Conservation (phyloP, 2,329 filamentous ascomycete genomes). For the Fusarium circinatum region DNA sequence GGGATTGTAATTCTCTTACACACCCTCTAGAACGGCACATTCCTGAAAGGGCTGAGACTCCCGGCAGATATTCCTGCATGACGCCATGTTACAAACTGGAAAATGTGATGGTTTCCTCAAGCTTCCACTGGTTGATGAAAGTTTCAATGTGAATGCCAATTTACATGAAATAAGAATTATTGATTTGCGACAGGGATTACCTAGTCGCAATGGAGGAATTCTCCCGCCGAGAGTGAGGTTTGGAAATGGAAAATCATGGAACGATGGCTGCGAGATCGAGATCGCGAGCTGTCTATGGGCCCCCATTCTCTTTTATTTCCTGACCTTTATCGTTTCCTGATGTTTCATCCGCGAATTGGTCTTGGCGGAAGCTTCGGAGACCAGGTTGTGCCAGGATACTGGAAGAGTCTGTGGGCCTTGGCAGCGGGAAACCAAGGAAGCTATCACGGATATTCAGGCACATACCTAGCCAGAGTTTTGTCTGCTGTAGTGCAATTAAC, state of each 20-base stretch:
- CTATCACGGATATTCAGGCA: constrained; percentile 29
- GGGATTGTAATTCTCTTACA: constrained; percentile 26
- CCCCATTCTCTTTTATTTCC: background rate
- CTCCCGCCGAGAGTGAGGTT: constrained; percentile 12
- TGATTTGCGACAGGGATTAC: constrained; percentile 25
- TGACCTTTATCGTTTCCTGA: constrained; percentile 1
- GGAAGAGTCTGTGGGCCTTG: constrained; percentile 36
- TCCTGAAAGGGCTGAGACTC: constrained; percentile 25
- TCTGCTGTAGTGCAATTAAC: background rate
- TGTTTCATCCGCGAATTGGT: constrained; percentile 15
- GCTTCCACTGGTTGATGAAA: background rate
- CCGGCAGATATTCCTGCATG: constrained; percentile 20
- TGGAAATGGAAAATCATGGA: constrained; percentile 9
- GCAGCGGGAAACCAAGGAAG: constrained; percentile 34
- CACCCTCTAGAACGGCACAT: constrained; percentile 37
- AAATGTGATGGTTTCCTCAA: constrained; percentile 29
- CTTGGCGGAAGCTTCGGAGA: constrained; percentile 39
- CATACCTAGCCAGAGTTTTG: constrained; percentile 1
- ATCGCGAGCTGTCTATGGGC: constrained; percentile 16
- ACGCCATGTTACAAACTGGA: constrained; percentile 24
- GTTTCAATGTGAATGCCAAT: constrained; percentile 1
- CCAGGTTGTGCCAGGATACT: constrained; percentile 28
- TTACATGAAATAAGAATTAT: constrained; percentile 15
- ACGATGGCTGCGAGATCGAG: constrained; percentile 35
- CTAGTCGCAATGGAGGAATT: constrained; percentile 12